These are phyloP conservation scores for Vitrella brassicaformis DNA, from an alignment of 73 alveolate genomes.

Conservation along the genomic window DNA sequence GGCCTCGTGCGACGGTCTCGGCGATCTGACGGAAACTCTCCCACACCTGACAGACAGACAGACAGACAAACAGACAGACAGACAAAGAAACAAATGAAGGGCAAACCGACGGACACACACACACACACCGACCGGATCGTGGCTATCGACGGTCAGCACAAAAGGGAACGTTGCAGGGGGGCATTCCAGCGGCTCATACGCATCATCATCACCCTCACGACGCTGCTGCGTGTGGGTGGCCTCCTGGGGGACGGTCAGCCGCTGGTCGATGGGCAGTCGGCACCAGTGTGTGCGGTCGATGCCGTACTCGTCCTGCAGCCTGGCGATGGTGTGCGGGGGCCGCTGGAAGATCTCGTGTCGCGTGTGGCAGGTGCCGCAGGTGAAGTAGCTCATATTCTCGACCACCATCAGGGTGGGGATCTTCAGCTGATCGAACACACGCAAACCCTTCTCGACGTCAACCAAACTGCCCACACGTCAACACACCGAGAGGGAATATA, in stretches of 20 bases:
- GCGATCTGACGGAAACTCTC: neutral
- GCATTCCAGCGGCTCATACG: too few relatives aligned
- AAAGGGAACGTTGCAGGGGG: too few relatives aligned
- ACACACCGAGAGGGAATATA: neutral
- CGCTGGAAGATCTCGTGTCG: slow-evolving; percentile 21
- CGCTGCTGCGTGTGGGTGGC: too few relatives aligned
- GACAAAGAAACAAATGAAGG: neutral
- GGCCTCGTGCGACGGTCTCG: neutral
- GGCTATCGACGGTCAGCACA: too few relatives aligned
- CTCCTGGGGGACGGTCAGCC: too few relatives aligned
- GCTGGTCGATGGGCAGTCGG: too few relatives aligned
- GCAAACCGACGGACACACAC: too few relatives aligned
- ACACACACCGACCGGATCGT: too few relatives aligned
- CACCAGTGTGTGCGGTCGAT: too few relatives aligned
- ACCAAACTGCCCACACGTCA: neutral
- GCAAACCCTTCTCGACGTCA: slow-evolving; percentile 37
- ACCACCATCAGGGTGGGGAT: slow-evolving; percentile 23
- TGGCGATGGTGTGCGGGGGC: too few relatives aligned
- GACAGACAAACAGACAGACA: neutral
- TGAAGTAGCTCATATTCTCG: slow-evolving; percentile 33
- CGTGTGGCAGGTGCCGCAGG: slow-evolving; percentile 9
- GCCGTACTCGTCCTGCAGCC: too few relatives aligned
- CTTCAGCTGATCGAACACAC: slow-evolving; percentile 29
- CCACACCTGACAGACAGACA: neutral
- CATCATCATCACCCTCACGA: too few relatives aligned